These are phyloP conservation scores for Teratosphaeria destructans DNA, from an alignment of 2,329 filamentous ascomycete species.

Conservation along the genomic window DNA sequence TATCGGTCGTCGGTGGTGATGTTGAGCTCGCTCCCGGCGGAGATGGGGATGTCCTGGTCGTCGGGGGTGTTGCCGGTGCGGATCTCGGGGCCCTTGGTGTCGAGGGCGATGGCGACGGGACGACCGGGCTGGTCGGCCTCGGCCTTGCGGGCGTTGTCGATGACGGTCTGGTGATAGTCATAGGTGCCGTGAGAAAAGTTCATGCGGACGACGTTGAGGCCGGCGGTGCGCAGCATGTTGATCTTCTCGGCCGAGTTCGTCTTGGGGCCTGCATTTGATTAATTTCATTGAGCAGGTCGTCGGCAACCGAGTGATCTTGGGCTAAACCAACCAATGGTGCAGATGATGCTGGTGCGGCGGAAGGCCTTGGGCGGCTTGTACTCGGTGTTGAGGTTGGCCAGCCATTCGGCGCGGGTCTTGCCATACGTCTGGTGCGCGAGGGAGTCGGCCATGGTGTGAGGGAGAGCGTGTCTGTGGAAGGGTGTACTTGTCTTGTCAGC, in stretches of 20 bases:
- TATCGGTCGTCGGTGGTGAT: constrained; percentile 96
- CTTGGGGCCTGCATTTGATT: constrained; percentile 57
- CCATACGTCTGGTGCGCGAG: constrained; percentile 72
- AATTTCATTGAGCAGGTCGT: neutral
- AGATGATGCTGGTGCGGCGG: constrained; percentile 95
- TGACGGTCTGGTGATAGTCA: constrained; percentile 96
- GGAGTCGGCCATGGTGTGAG: constrained; percentile 53
- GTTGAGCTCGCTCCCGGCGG: constrained; percentile 75
- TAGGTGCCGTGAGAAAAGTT: constrained; percentile 96
- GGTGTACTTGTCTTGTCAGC: neutral
- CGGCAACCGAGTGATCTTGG: neutral
- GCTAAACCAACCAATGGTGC: constrained; percentile 66
- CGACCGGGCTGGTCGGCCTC: constrained; percentile 69
- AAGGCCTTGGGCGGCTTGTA: constrained; percentile 80
- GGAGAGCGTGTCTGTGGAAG: neutral
- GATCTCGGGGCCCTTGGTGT: constrained; percentile 78
- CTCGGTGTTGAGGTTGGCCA: constrained; percentile 76
- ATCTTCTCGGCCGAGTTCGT: constrained; percentile 97
- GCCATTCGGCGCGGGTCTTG: constrained; percentile 61
- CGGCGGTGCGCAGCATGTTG: constrained; percentile 76
- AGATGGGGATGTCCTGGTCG: constrained; percentile 70
- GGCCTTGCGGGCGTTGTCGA: constrained; percentile 85
- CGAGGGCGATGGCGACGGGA: constrained; percentile 88
- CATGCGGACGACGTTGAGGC: constrained; percentile 98
- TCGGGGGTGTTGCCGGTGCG: constrained; percentile 64